Conservation (phyloP, 495 filamentous ascomycete species). For the Neohortaea acidophila region DNA sequence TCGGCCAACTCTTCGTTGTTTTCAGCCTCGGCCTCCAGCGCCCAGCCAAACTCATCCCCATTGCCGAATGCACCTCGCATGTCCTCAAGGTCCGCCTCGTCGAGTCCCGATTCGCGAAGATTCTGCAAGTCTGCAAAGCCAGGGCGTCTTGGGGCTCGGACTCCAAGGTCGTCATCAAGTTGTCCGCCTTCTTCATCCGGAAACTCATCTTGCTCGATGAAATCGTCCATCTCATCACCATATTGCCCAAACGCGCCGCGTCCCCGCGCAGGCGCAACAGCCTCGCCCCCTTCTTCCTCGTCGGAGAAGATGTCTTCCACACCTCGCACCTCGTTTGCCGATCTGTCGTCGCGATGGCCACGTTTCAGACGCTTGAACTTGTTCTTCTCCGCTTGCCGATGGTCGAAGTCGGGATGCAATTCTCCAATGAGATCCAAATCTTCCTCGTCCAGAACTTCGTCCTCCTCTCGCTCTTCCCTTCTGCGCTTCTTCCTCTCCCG, state of each 20-base stretch:
- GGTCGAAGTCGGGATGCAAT: conserved; percentile 49
- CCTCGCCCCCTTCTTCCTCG: conserved; percentile 56
- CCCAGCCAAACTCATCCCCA: conserved; percentile 89
- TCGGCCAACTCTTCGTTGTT: conserved; percentile 56
- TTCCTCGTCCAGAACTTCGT: conserved; percentile 84
- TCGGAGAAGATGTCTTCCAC: conserved; percentile 89
- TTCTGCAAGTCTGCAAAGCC: conserved; percentile 49
- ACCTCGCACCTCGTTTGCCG: conserved; percentile 44
- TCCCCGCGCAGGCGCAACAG: conserved; percentile 22
- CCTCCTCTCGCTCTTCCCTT: conserved; percentile 57
- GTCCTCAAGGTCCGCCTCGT: conserved; percentile 82
- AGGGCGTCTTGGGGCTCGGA: conserved; percentile 51
- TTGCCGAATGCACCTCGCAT: conserved; percentile 92
- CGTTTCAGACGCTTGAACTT: conserved; percentile 94
- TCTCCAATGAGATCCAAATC: conserved; percentile 90
- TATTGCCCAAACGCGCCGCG: conserved; percentile 32
- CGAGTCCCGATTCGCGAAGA: conserved; percentile 56
- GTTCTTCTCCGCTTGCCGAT: conserved; percentile 34
- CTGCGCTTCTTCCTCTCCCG: conserved; percentile 54
- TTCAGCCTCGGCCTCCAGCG: conserved; percentile 63
- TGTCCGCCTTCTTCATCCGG: conserved; percentile 70
- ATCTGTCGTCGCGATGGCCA: conserved; percentile 62
- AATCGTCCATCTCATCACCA: conserved; percentile 83
- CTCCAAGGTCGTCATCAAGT: conserved; percentile 73
- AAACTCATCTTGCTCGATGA: conserved; percentile 90